Conservation (phyloP, 139 green algal genomes). For the Tetraselmis chui region DNA sequence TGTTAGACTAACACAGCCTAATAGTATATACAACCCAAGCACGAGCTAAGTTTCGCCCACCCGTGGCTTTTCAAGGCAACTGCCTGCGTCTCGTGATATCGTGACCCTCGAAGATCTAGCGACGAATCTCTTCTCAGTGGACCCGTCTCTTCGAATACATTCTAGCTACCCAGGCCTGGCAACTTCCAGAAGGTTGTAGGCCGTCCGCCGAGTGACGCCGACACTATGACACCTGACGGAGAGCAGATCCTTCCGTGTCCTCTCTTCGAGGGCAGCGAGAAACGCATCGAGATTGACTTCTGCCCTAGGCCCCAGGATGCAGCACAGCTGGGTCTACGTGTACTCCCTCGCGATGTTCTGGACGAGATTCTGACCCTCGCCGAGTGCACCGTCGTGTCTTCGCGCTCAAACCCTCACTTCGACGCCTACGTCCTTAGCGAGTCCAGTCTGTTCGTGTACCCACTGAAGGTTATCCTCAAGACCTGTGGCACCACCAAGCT, state of each 20-base stretch:
- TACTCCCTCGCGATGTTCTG: conserved; percentile 51
- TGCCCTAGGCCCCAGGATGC: neutral
- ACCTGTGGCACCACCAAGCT: conserved; percentile 96
- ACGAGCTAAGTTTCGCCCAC: neutral
- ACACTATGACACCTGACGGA: conserved; percentile 20
- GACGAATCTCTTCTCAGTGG: neutral
- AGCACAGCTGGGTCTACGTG: conserved; percentile 49
- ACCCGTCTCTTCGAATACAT: neutral
- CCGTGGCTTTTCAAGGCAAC: neutral
- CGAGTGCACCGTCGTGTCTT: conserved; percentile 89
- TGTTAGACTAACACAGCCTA: too few species aligned
- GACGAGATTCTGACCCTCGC: conserved; percentile 73
- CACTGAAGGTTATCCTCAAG: conserved; percentile 87
- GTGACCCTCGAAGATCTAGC: neutral
- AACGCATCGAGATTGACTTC: conserved; percentile 89
- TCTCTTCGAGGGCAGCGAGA: conserved; percentile 91
- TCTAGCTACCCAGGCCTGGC: neutral
- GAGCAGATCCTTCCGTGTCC: conserved; percentile 36
- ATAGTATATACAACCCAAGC: too few species aligned
- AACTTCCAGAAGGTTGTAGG: neutral
- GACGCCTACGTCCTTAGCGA: conserved; percentile 98
- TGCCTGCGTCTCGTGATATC: neutral
- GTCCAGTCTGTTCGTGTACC: conserved; percentile 92
- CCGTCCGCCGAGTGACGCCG: too few species aligned
- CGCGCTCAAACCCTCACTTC: conserved; percentile 58